Evolutionary conservation across 2,329 filamentous ascomycete species (phyloP), one percentile per base, ranked within the genome.

Genomic region (Huntiella savannae): DNA sequence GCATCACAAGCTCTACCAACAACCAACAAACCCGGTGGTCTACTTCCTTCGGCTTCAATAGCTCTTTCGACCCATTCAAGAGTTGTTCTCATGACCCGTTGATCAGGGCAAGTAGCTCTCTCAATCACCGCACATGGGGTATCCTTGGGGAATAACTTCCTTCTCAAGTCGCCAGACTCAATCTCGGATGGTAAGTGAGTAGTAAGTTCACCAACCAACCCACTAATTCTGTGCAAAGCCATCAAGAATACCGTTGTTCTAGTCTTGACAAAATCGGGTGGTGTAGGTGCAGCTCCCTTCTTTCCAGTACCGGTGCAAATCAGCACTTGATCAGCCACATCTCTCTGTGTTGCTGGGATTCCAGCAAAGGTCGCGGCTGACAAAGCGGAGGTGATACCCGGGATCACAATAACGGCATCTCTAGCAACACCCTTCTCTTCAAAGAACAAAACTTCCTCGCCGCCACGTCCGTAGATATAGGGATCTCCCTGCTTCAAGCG

Each of bases 221-320:
- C 80, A 3, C 63, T 65, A 12, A 98, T 77, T 44, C 91, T 74
- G 62, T 98, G 91, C 52, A 98, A 64, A 3, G 85, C 85, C 91
- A 98, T 98, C 41, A 98, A 65, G 53, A 96, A 94, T 3, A 98
- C 82, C 1, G 91, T 82, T 0, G 91, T 96, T 48, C 87, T 73
- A 6, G 73, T 80, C 2, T 70, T 59, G 0, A 87, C 74, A 59
- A 77, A 94, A 51, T 78, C 77, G 0, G 91, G 91, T 33, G 86
- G 85, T n/a, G 74, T 66, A 0, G 86, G 86, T 1, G 84, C 68
- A 46, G 75, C 80, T 10, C 91, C 91, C 62, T 93, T 92, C 56
- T 91, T 76, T 1, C 91, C 91, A 0, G 91, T 98, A 0, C 91
- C 91, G 0, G 91, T 98, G 63, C 91, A 96, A n/a, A 98, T 73